Evolutionary conservation across 2,329 filamentous ascomycete species (phyloP).

Genomic region (Graphilbum sp.): DNA sequence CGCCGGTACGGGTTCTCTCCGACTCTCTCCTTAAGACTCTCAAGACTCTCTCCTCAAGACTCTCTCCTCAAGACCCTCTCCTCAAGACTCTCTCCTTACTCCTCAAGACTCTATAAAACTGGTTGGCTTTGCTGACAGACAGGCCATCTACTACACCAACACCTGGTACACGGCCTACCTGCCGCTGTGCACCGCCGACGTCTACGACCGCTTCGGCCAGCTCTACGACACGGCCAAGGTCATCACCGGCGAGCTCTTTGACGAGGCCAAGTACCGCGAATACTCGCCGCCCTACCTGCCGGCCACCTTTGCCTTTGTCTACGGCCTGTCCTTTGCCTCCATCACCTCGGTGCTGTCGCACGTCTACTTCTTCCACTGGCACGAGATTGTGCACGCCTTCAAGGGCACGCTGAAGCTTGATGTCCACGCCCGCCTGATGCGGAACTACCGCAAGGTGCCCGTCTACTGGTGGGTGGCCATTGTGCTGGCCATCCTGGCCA

Average conservation of each 20-base stretch:
- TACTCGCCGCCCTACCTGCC: slow-evolving; percentile 38
- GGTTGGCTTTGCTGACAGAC: slow-evolving; percentile 13
- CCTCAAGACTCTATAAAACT: too few species aligned
- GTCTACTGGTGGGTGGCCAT: slow-evolving; percentile 28
- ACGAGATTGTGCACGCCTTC: slow-evolving; percentile 14
- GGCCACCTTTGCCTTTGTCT: slow-evolving; percentile 25
- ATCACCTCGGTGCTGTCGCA: slow-evolving; percentile 21
- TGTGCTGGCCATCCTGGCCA: slow-evolving; percentile 17
- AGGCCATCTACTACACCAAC: slow-evolving; percentile 29
- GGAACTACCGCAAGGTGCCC: slow-evolving; percentile 18
- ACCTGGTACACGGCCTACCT: slow-evolving; percentile 34
- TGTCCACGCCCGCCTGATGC: slow-evolving; percentile 8
- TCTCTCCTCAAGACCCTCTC: too few species aligned
- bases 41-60: too few species aligned
- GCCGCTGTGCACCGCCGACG: slow-evolving; percentile 33
- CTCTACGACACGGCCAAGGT: slow-evolving; percentile 32
- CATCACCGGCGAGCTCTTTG: slow-evolving; percentile 26
- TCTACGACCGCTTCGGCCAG: slow-evolving; percentile 34
- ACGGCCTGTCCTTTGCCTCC: slow-evolving; percentile 35
- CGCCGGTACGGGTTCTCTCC: too few species aligned
- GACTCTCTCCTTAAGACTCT: too few species aligned
- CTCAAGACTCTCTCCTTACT: too few species aligned
- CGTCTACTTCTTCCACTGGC: slow-evolving; percentile 53
- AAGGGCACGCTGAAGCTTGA: slow-evolving; percentile 13
- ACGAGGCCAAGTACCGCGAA: slow-evolving; percentile 28